Evolutionary conservation across 441 rosid species (phyloP), one percentile per base, ranked within the genome.

Genomic region (Dalechampia spathulata): DNA sequence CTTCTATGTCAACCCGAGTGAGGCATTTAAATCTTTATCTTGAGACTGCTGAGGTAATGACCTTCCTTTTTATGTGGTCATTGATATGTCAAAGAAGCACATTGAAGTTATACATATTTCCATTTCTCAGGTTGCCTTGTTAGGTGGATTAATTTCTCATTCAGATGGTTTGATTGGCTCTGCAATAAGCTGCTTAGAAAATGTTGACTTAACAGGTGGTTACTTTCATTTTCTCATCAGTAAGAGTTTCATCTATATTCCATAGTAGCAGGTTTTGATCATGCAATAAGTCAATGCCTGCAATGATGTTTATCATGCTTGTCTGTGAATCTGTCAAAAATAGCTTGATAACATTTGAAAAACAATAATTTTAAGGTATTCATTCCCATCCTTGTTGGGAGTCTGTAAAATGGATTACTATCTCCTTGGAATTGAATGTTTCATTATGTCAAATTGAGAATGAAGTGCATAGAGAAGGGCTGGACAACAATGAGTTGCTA

Each of bases 41-140:
- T 8, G 91, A 82, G 71, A 91, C 95, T 40, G 81, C 95, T 55
- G 96, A 91, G 95, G 98, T 91, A 64, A 52, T 32, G 55, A 57
- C 63, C 60, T 67, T 52, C 60, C 52, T 69, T 55, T 66, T 66
- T 19, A 34, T 67, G 40, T 45, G 34, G 39, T 27, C 42, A 13
- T 49, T 15, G 17, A 26, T 30, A 30, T 47, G 37, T 28, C 30
- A 42, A 58, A 30, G 28, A 37, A 53, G 59, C 16, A 32, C 57
- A 64, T 44, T 43, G 40, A 61, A 46, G 50, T 50, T 62, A 67
- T 50, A 52, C 43, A 27, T 51, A 16, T 75, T 62, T 61, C 48
- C 20, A 49, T 69, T 47, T 66, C 46, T 51, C 71, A 91, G 98
- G 89, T 86, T 69, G 87, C 95, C 5, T 55, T 91, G 70, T 60